Percentiles rank a stretch among this genome's conserved stretches.
Conservation (phyloP, 768 basidiomycete species). For the Paxillus involutus region DNA sequence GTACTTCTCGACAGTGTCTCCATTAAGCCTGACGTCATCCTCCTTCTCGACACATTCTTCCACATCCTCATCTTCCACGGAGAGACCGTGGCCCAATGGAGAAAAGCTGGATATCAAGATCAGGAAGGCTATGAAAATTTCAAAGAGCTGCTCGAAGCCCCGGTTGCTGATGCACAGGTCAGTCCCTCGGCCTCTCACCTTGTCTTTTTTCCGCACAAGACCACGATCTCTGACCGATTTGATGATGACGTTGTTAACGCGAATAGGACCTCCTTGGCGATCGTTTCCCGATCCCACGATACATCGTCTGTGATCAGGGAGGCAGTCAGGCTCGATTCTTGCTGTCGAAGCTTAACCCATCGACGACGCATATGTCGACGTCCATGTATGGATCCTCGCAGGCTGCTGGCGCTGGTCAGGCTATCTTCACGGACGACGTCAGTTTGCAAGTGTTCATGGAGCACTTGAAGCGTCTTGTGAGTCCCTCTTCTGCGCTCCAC, state of each 20-base stretch:
- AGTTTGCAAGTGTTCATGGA: conserved; percentile 98
- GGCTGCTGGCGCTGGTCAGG: conserved; percentile 71
- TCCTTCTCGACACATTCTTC: conserved; percentile 99
- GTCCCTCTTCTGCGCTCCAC: conserved; percentile 23
- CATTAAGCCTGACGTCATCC: conserved; percentile 94
- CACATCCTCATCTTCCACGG: conserved; percentile 99
- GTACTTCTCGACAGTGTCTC: conserved; percentile 97
- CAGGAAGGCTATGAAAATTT: conserved; percentile 99
- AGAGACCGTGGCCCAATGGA: conserved; percentile 95
- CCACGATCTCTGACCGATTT: neutral
- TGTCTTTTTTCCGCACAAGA: neutral
- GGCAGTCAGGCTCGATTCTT: conserved; percentile 99
- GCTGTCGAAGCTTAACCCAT: conserved; percentile 93
- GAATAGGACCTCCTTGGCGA: conserved; percentile 88
- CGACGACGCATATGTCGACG: conserved; percentile 94
- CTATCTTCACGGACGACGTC: conserved; percentile 98
- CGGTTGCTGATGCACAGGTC: conserved; percentile 87
- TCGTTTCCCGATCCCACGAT: conserved; percentile 95
- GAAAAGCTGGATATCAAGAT: conserved; percentile 97
- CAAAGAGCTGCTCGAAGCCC: conserved; percentile 86
- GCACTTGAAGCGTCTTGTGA: conserved; percentile 87
- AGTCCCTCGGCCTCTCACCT: conserved; percentile 8
- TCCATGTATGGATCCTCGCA: conserved; percentile 85
- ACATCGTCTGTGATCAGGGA: conserved; percentile 97
- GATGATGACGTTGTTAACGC: neutral